A percentile compares a stretch with the other conserved stretches of the same genome.
Conservation (phyloP, 345 rosid genomes). For the Alliaria petiolata region DNA sequence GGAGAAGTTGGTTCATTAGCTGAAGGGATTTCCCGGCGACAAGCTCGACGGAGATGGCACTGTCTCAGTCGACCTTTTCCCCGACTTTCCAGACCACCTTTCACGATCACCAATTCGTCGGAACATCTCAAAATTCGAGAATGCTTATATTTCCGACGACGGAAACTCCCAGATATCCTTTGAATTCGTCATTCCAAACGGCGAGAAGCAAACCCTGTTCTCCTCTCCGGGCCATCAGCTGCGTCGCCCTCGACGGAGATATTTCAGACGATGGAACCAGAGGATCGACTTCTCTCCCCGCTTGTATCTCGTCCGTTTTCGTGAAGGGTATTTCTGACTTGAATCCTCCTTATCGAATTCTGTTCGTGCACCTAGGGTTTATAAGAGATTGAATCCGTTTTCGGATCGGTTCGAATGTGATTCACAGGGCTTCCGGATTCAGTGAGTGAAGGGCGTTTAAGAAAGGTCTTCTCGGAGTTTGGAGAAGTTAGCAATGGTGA, state of each 20-base stretch:
- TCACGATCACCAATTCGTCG: not conserved
- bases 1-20: not conserved
- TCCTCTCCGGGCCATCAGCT: conserved; percentile 24
- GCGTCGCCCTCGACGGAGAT: conserved; percentile 1
- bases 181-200: not conserved
- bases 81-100: not conserved
- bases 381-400: not conserved
- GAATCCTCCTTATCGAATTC: not conserved
- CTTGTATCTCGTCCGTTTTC: conserved; percentile 25
- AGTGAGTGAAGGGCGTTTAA: conserved; percentile 48
- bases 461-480: conserved; percentile 43
- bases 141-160: not conserved
- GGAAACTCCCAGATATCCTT: conserved; percentile 4
- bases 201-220: conserved; percentile 9
- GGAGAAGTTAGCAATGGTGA: conserved; percentile 52
- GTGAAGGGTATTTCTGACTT: conserved; percentile 24
- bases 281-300: conserved; percentile 10
- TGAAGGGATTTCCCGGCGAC: not conserved
- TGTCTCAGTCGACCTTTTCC: not conserved
- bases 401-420: not conserved
- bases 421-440: conserved; percentile 46
- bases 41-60: conserved; percentile 33
- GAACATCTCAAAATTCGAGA: not conserved
- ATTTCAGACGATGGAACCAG: not conserved
- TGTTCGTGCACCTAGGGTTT: not conserved